Conservation (phyloP, 768 basidiomycete genomes). For the Phanerochaete carnosa region DNA sequence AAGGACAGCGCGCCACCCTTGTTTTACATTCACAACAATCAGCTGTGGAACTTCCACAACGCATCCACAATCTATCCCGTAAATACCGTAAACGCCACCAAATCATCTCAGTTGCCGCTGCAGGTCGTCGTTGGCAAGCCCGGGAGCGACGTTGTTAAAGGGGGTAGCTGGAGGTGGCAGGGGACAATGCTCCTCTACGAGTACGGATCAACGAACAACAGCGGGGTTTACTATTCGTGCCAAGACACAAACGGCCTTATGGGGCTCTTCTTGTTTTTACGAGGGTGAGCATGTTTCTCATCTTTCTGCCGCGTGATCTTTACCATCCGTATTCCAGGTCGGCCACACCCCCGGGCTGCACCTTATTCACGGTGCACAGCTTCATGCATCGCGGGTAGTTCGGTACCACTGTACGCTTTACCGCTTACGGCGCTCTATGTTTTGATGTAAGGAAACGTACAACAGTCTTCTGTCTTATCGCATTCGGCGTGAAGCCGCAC, state of each 20-base stretch:
- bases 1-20: constrained; percentile 35
- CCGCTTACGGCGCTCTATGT: neutral
- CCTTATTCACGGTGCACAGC: constrained; percentile 41
- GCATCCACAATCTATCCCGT: constrained; percentile 53
- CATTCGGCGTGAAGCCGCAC: neutral
- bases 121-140: constrained; percentile 44
- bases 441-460: neutral
- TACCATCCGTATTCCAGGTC: constrained; percentile 22
- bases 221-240: constrained; percentile 42
- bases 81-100: constrained; percentile 50
- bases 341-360: constrained; percentile 38
- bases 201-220: constrained; percentile 33
- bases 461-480: constrained; percentile 6
- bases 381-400: constrained; percentile 26
- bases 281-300: constrained; percentile 36
- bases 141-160: constrained; percentile 32
- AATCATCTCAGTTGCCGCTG: constrained; percentile 38
- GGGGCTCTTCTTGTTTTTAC: constrained; percentile 49
- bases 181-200: constrained; percentile 51
- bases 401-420: neutral
- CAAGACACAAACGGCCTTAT: constrained; percentile 29
- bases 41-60: constrained; percentile 54
- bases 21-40: constrained; percentile 52
- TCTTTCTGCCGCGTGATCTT: neutral
- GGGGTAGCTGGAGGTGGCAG: constrained; percentile 51